Base-by-base conservation (phyloP, 1,139 yeast species). In the Pichia sp. region DNA sequence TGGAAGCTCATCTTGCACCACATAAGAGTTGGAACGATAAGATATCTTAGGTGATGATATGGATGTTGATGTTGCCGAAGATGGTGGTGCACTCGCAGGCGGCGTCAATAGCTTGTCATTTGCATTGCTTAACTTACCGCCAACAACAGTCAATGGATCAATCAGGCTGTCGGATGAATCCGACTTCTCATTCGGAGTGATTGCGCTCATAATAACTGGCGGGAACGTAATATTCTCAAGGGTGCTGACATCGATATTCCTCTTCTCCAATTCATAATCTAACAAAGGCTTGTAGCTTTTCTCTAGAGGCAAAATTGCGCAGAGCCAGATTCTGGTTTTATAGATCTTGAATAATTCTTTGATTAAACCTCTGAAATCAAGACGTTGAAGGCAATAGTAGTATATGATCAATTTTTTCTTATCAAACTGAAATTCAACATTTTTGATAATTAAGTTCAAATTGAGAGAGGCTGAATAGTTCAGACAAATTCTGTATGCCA, bases 291-390 rank as follows among this genome's bases (percentile, higher is more conserved):
- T 46, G 34, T 44, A 51, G 15, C 53, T 47, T 25, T 49, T 51
- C 29, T 60, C 65, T 12, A 55, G 46, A 12, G 65, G 64, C 27
- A 69, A 62, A 17, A 88, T 87, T 0, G 97, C 96, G 65, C 96
- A 88, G 60, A 88, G 70, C 98, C 98, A 93, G 51, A 91, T 91
- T 56, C 98, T 74, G 0, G 98, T 91, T 63, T 91, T 91, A 69
- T 87, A 91, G 43, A 87, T 82, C 52, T 91, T 83, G 68, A 91
- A 91, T 41, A 91, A 66, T 53, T 91, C 97, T 49, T 91, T 83
- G 43, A 91, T 93, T 49, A 93, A 71, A 21, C 83, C 93, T 49
- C 98, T 70, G 59, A 91, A 91, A 59, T 91, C 98, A 42, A 91
- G 77, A 49, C 97, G 69, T 55, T 83, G 84, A 48, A 77, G 74